phyloP scores from a whole-genome alignment of 148 eudicot genomes.

The Silene conica region DNA sequence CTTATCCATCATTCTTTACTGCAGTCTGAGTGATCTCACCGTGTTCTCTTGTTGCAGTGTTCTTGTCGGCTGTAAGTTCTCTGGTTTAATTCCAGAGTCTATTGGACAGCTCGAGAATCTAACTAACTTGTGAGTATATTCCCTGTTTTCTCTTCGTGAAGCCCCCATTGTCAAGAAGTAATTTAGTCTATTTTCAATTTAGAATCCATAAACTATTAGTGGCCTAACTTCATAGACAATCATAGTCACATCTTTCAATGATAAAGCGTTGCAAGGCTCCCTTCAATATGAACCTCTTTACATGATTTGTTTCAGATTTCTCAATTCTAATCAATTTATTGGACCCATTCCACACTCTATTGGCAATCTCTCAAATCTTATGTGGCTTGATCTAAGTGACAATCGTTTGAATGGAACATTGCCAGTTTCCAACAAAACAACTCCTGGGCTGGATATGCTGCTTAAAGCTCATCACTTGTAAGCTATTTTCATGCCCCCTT shows the following conservation, averaged over 20 bases:
- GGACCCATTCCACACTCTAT: conserved; percentile 50
- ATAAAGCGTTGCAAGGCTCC: too few species aligned
- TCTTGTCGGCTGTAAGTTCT: conserved; percentile 30
- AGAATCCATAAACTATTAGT: neutral
- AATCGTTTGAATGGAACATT: conserved; percentile 53
- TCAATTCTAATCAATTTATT: conserved; percentile 37
- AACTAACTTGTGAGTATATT: conserved; percentile 22
- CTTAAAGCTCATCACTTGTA: conserved; percentile 40
- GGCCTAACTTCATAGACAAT: neutral
- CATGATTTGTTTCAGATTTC: conserved; percentile 30
- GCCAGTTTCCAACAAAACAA: conserved; percentile 51
- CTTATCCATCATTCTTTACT: neutral
- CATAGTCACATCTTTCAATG: too few species aligned
- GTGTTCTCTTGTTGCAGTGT: conserved; percentile 19
- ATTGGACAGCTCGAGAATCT: conserved; percentile 29
- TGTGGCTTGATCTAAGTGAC: conserved; percentile 76
- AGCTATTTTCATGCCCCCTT: conserved; percentile 2
- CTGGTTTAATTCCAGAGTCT: conserved; percentile 30
- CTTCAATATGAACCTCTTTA: conserved; percentile 2
- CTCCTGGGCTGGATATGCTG: conserved; percentile 67
- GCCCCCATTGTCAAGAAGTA: neutral
- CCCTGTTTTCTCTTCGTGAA: neutral
- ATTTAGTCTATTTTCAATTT: neutral
- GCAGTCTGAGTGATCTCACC: neutral
- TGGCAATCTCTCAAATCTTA: conserved; percentile 49